Conservation (phyloP, 306 rosid species). For the Ormosia emarginata region DNA sequence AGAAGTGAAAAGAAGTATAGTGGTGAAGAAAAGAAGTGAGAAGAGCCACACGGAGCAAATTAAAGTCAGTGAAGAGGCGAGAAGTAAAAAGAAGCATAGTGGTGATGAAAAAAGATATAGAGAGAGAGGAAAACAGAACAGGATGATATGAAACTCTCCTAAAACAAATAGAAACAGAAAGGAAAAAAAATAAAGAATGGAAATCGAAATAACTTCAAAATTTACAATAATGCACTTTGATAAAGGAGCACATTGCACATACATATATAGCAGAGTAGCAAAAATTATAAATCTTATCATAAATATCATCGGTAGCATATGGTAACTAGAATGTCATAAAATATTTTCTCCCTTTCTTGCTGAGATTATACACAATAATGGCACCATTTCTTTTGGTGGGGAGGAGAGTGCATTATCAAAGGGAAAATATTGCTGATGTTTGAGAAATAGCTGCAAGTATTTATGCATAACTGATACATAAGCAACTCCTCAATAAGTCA, state of each 20-base stretch:
- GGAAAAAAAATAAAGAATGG: not conserved
- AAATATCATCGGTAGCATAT: not conserved
- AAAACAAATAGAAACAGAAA: not conserved
- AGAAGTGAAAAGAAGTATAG: not conserved
- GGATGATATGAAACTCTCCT: not conserved
- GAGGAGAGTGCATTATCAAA: not conserved
- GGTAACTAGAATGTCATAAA: not conserved
- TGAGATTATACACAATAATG: not conserved
- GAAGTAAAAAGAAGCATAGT: not conserved
- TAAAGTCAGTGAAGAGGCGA: not conserved
- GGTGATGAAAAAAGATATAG: not conserved
- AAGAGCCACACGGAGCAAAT: not conserved
- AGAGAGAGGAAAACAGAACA: not conserved
- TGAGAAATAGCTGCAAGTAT: not conserved
- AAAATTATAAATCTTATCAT: not conserved
- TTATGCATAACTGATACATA: not conserved
- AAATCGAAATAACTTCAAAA: not conserved
- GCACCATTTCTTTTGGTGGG: not conserved
- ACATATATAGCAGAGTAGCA: not conserved
- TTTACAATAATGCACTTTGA: not conserved
- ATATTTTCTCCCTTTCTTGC: not conserved
- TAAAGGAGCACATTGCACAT: not conserved
- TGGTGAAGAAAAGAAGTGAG: not conserved
- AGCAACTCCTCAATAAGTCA: constrained; percentile 9
- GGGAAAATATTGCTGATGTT: not conserved